These are phyloP conservation scores for Penicillium sp. DNA, from an alignment of 2,329 filamentous ascomycete species.

Conservation along the genomic window DNA sequence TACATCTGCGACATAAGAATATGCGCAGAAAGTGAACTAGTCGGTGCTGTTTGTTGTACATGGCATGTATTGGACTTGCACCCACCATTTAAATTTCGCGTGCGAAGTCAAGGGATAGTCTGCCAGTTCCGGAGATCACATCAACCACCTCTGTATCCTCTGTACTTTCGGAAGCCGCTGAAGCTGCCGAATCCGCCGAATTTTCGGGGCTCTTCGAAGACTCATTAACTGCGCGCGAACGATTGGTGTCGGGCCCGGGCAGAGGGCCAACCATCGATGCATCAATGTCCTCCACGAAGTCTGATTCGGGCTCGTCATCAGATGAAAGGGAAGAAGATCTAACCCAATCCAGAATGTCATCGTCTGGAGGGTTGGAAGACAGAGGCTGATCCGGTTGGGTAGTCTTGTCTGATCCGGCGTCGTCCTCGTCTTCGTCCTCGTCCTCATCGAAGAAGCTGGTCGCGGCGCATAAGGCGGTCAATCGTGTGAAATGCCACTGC, in stretches of 20 bases:
- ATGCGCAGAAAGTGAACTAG: neutral
- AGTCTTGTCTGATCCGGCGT: neutral
- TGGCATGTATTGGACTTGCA: neutral
- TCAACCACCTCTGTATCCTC: neutral
- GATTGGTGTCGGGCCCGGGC: neutral
- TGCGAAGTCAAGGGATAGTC: neutral
- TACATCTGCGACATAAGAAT: neutral
- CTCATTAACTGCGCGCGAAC: neutral
- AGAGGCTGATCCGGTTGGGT: neutral
- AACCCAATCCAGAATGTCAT: neutral
- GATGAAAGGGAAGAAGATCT: neutral
- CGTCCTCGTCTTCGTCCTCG: neutral
- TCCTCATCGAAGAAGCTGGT: neutral
- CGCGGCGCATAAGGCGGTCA: constrained; percentile 2
- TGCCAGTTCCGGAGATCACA: neutral
- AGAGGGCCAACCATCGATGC: neutral
- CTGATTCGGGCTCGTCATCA: neutral
- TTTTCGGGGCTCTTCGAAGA: neutral
- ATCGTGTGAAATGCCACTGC: constrained; percentile 14
- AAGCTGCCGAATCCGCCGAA: neutral
- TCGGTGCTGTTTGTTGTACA: neutral
- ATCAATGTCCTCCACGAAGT: neutral
- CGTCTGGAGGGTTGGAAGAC: too few species aligned
- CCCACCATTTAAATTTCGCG: neutral
- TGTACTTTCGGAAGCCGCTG: neutral